Conservation (phyloP, 305 asterid species). For the Fraxinus albicans region DNA sequence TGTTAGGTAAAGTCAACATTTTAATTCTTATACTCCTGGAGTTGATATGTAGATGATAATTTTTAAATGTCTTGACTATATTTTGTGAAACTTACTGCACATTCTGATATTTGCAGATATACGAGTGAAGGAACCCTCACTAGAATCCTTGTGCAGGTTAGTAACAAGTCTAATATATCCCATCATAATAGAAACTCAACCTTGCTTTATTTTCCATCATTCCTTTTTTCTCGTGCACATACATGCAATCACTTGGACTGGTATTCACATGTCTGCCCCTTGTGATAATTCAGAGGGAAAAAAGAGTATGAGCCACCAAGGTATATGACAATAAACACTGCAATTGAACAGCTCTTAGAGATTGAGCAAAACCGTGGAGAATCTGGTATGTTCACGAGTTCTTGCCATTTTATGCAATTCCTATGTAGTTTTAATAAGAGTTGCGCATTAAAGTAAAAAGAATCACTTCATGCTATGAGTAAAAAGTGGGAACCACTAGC, state of each 20-base stretch:
- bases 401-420: not conserved
- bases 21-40: not conserved
- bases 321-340: conserved; percentile 78
- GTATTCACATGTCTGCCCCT: not conserved
- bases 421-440: not conserved
- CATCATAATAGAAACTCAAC: not conserved
- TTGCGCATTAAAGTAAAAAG: not conserved
- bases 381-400: conserved; percentile 41
- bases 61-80: not conserved
- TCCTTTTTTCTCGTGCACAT: not conserved
- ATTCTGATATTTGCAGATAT: conserved; percentile 56
- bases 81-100: conserved; percentile 3
- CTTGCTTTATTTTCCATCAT: not conserved
- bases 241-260: conserved; percentile 3
- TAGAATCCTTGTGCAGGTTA: conserved; percentile 92
- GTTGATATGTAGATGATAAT: not conserved
- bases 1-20: conserved; percentile 51
- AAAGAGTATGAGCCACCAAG: conserved; percentile 83
- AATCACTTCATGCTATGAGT: not conserved
- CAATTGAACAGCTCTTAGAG: conserved; percentile 89
- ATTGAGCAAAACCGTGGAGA: conserved; percentile 59
- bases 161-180: conserved; percentile 12
- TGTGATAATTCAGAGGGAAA: conserved; percentile 57
- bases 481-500: not conserved
- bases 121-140: conserved; percentile 79